phyloP scores from a whole-genome alignment of 768 basidiomycete genomes.

The Tremella fuciformis region DNA sequence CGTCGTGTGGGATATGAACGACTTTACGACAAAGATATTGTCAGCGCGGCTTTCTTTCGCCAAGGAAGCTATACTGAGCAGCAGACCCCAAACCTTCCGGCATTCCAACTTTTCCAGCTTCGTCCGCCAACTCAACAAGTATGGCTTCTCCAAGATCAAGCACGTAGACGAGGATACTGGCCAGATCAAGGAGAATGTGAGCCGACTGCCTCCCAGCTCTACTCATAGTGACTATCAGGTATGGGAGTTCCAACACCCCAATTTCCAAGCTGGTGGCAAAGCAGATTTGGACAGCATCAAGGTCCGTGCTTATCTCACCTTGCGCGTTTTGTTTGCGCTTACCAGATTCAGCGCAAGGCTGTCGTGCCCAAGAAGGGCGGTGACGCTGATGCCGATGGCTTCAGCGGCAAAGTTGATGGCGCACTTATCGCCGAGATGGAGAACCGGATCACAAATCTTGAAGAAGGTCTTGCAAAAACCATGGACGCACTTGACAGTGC shows the following conservation, averaged over 20 bases:
- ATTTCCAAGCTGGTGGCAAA: constrained; percentile 40
- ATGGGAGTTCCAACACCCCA: constrained; percentile 49
- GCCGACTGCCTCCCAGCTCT: neutral
- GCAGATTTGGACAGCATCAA: constrained; percentile 45
- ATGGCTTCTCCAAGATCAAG: constrained; percentile 77
- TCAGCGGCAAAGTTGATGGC: constrained; percentile 19
- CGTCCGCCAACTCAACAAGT: constrained; percentile 93
- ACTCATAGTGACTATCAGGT: constrained; percentile 20
- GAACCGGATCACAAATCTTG: constrained; percentile 27
- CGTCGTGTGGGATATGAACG: constrained; percentile 50
- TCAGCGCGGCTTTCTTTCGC: constrained; percentile 16
- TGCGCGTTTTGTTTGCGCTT: neutral
- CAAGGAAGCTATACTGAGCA: constrained; percentile 7
- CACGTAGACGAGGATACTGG: constrained; percentile 44
- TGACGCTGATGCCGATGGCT: neutral
- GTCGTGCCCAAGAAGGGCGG: constrained; percentile 38
- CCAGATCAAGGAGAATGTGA: constrained; percentile 40
- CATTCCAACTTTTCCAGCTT: constrained; percentile 79
- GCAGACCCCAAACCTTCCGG: constrained; percentile 46
- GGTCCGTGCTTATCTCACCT: constrained; percentile 17
- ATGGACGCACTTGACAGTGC: constrained; percentile 39
- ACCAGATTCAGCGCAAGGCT: constrained; percentile 34
- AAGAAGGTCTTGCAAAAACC: constrained; percentile 33
- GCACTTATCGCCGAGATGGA: constrained; percentile 35
- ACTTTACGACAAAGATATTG: constrained; percentile 47